Conservation (phyloP, 306 rosid species). For the Rubus parviflorus region DNA sequence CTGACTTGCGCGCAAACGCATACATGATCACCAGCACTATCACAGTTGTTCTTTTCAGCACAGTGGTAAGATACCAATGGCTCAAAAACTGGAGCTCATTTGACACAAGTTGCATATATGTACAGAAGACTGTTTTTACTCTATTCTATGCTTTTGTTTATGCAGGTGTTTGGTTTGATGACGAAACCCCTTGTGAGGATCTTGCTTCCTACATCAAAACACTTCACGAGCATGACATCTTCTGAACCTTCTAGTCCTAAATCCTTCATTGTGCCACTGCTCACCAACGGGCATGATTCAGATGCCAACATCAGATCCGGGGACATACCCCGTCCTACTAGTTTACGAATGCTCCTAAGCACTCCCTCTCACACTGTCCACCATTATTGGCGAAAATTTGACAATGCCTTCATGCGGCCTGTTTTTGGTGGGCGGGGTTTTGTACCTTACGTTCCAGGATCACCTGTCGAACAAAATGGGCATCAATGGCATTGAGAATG, state of each 20-base stretch:
- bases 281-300: constrained; percentile 44
- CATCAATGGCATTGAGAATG: constrained; percentile 45
- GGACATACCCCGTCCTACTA: constrained; percentile 37
- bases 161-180: constrained; percentile 92
- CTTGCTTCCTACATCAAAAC: constrained; percentile 69
- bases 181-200: constrained; percentile 87
- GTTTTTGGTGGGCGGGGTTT: constrained; percentile 93
- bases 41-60: constrained; percentile 93
- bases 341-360: constrained; percentile 60
- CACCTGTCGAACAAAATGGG: constrained; percentile 60
- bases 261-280: constrained; percentile 62
- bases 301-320: constrained; percentile 29
- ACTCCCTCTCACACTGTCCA: constrained; percentile 64
- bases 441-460: constrained; percentile 78
- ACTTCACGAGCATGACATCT: constrained; percentile 35
- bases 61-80: constrained; percentile 59
- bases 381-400: constrained; percentile 87
- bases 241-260: constrained; percentile 74
- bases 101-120: not conserved
- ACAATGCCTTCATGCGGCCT: constrained; percentile 85
- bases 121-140: not conserved
- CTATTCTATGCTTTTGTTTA: not conserved
- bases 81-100: not conserved
- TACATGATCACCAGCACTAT: constrained; percentile 97
- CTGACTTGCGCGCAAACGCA: constrained; percentile 68